phyloP scores from a whole-genome alignment of 108 stramenopile species.

The Nitzschia putrida region DNA sequence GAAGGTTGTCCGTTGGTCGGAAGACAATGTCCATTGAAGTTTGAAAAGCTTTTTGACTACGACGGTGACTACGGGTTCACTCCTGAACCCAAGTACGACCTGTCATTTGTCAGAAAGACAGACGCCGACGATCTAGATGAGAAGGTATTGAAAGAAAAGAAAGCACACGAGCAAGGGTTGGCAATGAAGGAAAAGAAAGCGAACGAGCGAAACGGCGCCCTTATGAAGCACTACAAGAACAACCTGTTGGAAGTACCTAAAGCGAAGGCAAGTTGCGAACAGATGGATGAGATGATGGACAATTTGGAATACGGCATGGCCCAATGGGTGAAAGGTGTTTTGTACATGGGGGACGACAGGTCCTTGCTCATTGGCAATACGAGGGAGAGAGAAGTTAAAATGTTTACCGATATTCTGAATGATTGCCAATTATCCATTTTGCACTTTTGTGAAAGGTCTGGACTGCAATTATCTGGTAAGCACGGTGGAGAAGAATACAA shows the following conservation, averaged over 20 bases:
- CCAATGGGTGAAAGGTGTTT: constrained; percentile 46
- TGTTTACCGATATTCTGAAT: constrained; percentile 46
- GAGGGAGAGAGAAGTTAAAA: constrained; percentile 49
- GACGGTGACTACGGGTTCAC: constrained; percentile 33
- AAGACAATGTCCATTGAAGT: constrained; percentile 36
- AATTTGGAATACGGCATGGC: constrained; percentile 41
- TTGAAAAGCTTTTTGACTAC: constrained; percentile 30
- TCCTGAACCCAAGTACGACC: constrained; percentile 25
- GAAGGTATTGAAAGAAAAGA: not conserved
- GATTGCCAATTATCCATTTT: constrained; percentile 44
- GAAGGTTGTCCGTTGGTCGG: constrained; percentile 33
- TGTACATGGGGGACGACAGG: constrained; percentile 35
- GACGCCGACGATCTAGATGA: constrained; percentile 41
- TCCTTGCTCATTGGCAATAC: constrained; percentile 40
- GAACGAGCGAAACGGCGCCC: constrained; percentile 48
- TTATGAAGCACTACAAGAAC: constrained; percentile 66
- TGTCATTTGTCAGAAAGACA: constrained; percentile 33
- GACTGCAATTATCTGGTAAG: constrained; percentile 63
- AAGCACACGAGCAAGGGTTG: too few relatives aligned
- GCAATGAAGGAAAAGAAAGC: constrained; percentile 59
- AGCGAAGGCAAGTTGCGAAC: constrained; percentile 62
- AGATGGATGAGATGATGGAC: constrained; percentile 62
- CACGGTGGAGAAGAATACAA: constrained; percentile 43
- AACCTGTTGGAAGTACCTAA: constrained; percentile 55
- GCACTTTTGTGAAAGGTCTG: constrained; percentile 49